These are phyloP conservation scores for Wickerhamiella alocasiicola DNA, from an alignment of 805 yeast species.

Conservation along the genomic window DNA sequence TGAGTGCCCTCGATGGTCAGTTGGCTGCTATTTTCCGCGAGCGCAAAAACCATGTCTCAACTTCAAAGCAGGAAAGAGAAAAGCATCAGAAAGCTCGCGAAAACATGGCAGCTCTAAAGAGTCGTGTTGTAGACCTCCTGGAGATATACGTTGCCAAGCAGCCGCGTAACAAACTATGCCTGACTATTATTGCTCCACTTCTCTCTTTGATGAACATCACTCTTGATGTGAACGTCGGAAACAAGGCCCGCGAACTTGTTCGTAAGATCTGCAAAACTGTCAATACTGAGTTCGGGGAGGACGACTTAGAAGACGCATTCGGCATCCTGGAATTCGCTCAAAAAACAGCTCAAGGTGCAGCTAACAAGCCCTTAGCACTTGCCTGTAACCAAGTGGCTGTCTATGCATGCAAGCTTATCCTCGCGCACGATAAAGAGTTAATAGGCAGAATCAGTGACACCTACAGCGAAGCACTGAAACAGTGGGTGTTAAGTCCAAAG, in stretches of 20 bases:
- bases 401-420: conserved; percentile 45
- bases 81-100: conserved; percentile 72
- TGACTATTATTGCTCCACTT: conserved; percentile 42
- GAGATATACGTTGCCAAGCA: conserved; percentile 45
- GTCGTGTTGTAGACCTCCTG: conserved; percentile 62
- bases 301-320: conserved; percentile 19
- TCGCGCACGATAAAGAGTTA: conserved; percentile 22
- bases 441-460: conserved; percentile 39
- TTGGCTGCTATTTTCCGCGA: conserved; percentile 74
- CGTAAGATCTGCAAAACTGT: conserved; percentile 29
- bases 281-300: conserved; percentile 9
- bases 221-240: conserved; percentile 54
- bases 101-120: conserved; percentile 66
- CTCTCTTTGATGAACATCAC: conserved; percentile 53
- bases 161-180: conserved; percentile 25
- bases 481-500: conserved; percentile 43
- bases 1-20: conserved; percentile 87
- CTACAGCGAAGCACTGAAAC: conserved; percentile 43
- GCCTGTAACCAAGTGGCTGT: conserved; percentile 60
- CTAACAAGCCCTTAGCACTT: conserved; percentile 37
- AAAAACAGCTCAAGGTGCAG: conserved; percentile 31
- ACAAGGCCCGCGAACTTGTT: conserved; percentile 60
- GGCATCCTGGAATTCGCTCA: conserved; percentile 26
- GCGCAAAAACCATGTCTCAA: conserved; percentile 53
- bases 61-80: conserved; percentile 41